These are phyloP conservation scores for Aspergillus sp. DNA, from an alignment of 2,329 filamentous ascomycete species.

Conservation along the genomic window DNA sequence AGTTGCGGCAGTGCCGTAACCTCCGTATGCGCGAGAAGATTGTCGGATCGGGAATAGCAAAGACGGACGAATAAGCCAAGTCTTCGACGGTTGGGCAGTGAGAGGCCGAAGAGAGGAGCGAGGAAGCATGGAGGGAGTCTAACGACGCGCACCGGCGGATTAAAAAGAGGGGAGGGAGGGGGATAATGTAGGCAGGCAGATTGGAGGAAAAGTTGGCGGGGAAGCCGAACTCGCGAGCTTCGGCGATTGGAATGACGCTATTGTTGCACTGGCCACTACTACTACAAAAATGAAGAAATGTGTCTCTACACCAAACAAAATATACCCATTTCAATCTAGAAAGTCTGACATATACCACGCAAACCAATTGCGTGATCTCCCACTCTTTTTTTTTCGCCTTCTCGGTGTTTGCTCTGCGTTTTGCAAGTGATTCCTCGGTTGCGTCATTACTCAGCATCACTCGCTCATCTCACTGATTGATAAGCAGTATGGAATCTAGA, in stretches of 20 bases:
- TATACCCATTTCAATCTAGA: not conserved
- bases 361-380: not conserved
- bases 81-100: constrained; percentile 19
- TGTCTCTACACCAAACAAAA: not conserved
- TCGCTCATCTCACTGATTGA: not conserved
- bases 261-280: not conserved
- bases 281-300: not conserved
- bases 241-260: not conserved
- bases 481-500: not conserved
- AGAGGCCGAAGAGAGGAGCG: constrained; percentile 19
- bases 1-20: constrained; percentile 16
- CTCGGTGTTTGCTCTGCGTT: not conserved
- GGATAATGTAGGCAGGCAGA: not conserved
- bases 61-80: constrained; percentile 10
- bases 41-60: constrained; percentile 5
- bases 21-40: constrained; percentile 9
- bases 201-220: constrained; percentile 7
- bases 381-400: not conserved
- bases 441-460: constrained; percentile 3
- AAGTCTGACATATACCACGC: no score
- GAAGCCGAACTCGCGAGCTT: constrained; percentile 4
- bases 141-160: not conserved
- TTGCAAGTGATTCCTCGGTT: not conserved
- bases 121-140: constrained; percentile 21
- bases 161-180: constrained; percentile 1